These are phyloP conservation scores for Epichloe aotearoae DNA, from an alignment of 2,329 filamentous ascomycete genomes.

Conservation along the genomic window DNA sequence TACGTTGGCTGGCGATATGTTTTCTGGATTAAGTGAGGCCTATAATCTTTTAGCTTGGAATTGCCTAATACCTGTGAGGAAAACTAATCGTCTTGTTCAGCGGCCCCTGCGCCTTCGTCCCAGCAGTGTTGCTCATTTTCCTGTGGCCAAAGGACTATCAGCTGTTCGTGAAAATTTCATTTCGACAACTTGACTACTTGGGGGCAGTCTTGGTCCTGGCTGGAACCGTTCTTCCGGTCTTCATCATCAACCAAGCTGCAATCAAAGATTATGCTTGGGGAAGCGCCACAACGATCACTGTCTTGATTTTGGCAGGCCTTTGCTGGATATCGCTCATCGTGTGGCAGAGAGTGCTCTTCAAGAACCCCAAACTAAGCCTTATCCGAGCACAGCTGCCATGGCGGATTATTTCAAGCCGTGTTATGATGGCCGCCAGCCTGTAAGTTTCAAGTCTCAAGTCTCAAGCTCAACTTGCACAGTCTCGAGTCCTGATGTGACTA, in stretches of 20 bases:
- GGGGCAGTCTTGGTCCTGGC: conserved; percentile 26
- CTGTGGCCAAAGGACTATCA: conserved; percentile 35
- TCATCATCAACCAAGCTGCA: conserved; percentile 12
- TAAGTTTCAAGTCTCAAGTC: background rate
- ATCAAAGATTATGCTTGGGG: conserved; percentile 11
- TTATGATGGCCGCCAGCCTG: conserved; percentile 10
- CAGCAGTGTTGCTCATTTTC: conserved; percentile 31
- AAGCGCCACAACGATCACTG: conserved; percentile 9
- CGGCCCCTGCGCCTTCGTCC: conserved; percentile 33
- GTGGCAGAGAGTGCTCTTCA: conserved; percentile 9
- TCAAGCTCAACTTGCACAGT: too few relatives aligned
- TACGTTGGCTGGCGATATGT: conserved; percentile 40
- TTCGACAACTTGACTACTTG: conserved; percentile 37
- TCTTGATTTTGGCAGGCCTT: conserved; percentile 8
- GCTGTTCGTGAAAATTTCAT: conserved; percentile 24
- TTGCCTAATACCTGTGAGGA: too few relatives aligned
- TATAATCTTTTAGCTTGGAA: too few relatives aligned
- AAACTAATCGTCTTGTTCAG: conserved; percentile 15
- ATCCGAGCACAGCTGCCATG: conserved; percentile 10
- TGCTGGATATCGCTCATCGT: conserved; percentile 9
- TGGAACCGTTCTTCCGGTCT: conserved; percentile 12
- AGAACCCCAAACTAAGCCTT: conserved; percentile 5
- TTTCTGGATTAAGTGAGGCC: conserved; percentile 44
- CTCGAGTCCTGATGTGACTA: too few relatives aligned
- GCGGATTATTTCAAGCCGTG: conserved; percentile 9